These are phyloP conservation scores for Gymnopilus dilepis DNA, from an alignment of 768 basidiomycete species.

Conservation along the genomic window DNA sequence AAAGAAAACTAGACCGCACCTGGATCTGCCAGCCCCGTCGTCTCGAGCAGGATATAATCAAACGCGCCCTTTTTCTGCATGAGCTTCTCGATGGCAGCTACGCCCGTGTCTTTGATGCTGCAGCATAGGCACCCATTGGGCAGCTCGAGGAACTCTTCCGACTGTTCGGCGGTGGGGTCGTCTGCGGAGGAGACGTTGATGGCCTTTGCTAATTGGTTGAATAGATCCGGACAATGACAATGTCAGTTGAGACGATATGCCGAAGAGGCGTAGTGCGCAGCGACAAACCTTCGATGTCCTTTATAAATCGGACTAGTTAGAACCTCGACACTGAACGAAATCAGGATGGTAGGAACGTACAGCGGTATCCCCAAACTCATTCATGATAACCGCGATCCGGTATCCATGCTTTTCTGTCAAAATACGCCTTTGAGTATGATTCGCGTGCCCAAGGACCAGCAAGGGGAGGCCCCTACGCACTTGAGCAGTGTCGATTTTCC, in stretches of 20 bases:
- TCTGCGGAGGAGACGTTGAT: slow-evolving; percentile 79
- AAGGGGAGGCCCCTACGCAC: slow-evolving; percentile 40
- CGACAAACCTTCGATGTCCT: slow-evolving; percentile 90
- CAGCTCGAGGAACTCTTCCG: slow-evolving; percentile 89
- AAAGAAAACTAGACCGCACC: slow-evolving; percentile 75
- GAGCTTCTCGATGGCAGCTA: slow-evolving; percentile 92
- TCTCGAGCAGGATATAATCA: slow-evolving; percentile 95
- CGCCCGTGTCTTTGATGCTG: slow-evolving; percentile 92
- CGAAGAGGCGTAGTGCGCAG: neutral
- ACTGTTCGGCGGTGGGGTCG: slow-evolving; percentile 64
- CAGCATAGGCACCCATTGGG: slow-evolving; percentile 99
- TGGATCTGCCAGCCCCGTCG: slow-evolving; percentile 96
- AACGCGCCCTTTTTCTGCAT: slow-evolving; percentile 87
- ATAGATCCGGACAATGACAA: too few species aligned
- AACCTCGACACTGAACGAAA: too few species aligned
- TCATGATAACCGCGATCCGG: slow-evolving; percentile 97
- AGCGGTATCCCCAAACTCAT: slow-evolving; percentile 96
- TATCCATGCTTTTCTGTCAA: slow-evolving; percentile 94
- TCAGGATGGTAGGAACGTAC: slow-evolving; percentile 47
- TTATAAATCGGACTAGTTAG: too few species aligned
- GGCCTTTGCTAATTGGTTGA: slow-evolving; percentile 65
- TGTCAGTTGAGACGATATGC: slow-evolving; percentile 1
- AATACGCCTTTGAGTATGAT: slow-evolving; percentile 62
- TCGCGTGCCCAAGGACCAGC: neutral
- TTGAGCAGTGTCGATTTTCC: slow-evolving; percentile 94